Conservation (phyloP, 2,329 filamentous ascomycete genomes). For the Penicillium sp. region DNA sequence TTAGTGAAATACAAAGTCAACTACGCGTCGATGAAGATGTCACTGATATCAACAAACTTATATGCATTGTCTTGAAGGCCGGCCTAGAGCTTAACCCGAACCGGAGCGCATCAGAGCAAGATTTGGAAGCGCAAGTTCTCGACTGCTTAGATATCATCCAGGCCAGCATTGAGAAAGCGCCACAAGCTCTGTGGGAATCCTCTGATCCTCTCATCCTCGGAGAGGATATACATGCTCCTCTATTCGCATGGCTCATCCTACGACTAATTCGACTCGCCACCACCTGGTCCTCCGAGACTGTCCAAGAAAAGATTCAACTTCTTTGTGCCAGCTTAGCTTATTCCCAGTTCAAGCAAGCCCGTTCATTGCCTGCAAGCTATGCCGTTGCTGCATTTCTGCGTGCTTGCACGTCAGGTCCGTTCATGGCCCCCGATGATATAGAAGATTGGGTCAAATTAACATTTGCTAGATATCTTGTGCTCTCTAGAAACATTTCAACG, state of each 20-base stretch:
- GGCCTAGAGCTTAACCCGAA: slow-evolving; percentile 60
- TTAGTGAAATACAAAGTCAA: slow-evolving; percentile 46
- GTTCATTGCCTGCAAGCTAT: slow-evolving; percentile 26
- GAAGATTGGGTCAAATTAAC: slow-evolving; percentile 14
- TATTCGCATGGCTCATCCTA: slow-evolving; percentile 55
- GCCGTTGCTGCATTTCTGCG: slow-evolving; percentile 32
- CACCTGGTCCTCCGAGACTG: slow-evolving; percentile 37
- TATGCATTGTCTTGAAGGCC: slow-evolving; percentile 78
- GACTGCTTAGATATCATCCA: slow-evolving; percentile 77
- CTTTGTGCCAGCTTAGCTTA: slow-evolving; percentile 33
- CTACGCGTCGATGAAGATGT: slow-evolving; percentile 61
- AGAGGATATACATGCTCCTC: slow-evolving; percentile 44
- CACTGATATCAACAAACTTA: slow-evolving; percentile 77
- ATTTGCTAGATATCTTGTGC: slow-evolving; percentile 42
- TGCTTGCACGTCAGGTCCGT: slow-evolving; percentile 38
- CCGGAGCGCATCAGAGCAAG: slow-evolving; percentile 62
- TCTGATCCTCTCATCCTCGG: slow-evolving; percentile 60
- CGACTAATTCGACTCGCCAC: slow-evolving; percentile 50
- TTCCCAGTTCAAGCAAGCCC: slow-evolving; percentile 33
- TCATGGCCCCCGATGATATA: neutral
- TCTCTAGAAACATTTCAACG: slow-evolving; percentile 37
- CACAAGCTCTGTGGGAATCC: slow-evolving; percentile 61
- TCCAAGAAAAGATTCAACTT: slow-evolving; percentile 40
- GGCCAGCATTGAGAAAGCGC: slow-evolving; percentile 71
- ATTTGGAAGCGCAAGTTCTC: slow-evolving; percentile 40